Conservation (phyloP, 768 basidiomycete species). For the Mycena filopes region DNA sequence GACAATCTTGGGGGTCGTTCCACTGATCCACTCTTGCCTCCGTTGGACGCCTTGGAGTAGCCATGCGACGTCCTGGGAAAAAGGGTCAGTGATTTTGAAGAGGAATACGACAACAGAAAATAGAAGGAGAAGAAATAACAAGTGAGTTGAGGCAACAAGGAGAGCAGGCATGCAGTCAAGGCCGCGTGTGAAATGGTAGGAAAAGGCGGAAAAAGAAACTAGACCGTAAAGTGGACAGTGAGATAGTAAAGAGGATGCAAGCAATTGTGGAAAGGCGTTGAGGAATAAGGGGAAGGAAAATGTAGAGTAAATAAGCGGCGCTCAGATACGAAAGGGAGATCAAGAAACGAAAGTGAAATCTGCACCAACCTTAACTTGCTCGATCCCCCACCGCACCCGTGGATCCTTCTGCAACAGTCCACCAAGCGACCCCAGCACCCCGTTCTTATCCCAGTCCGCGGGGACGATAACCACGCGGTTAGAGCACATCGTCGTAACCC, state of each 20-base stretch:
- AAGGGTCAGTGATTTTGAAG: background rate
- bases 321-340: no score
- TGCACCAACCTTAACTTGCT: slow-evolving; percentile 27
- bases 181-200: no score
- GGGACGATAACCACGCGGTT: background rate
- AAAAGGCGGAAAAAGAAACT: background rate
- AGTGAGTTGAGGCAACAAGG: no score
- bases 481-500: slow-evolving; percentile 7
- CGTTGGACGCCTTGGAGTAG: slow-evolving; percentile 28
- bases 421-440: slow-evolving; percentile 18
- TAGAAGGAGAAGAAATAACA: background rate
- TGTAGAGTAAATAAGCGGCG: background rate
- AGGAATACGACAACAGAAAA: background rate
- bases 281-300: background rate
- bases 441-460: slow-evolving; percentile 7
- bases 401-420: slow-evolving; percentile 19
- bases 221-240: no score
- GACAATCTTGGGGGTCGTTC: slow-evolving; percentile 22
- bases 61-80: slow-evolving; percentile 20
- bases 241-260: background rate
- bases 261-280: background rate
- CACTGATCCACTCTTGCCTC: slow-evolving; percentile 19
- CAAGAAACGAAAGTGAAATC: no score
- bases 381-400: slow-evolving; percentile 8
- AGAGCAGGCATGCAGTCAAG: no score